Conservation (phyloP, 805 yeast genomes). For the Ogataea henricii region DNA sequence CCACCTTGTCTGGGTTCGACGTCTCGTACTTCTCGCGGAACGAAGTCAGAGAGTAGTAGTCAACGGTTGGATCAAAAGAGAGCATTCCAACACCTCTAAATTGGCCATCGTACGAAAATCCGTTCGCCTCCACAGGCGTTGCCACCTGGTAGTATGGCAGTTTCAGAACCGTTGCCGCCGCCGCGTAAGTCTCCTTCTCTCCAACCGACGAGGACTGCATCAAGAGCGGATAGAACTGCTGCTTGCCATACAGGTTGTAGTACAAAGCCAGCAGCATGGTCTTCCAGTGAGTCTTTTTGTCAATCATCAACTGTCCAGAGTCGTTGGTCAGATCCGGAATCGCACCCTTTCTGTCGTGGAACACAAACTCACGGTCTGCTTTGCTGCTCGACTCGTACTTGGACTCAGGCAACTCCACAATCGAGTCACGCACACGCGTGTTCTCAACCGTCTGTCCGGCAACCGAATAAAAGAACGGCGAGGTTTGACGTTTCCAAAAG, state of each 20-base stretch:
- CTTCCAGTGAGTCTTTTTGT: slow-evolving; percentile 48
- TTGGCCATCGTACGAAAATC: slow-evolving; percentile 39
- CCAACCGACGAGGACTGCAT: slow-evolving; percentile 45
- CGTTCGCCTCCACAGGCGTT: slow-evolving; percentile 48
- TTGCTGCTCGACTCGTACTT: slow-evolving; percentile 28
- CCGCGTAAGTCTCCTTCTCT: slow-evolving; percentile 54
- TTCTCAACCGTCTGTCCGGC: slow-evolving; percentile 47
- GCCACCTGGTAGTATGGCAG: slow-evolving; percentile 49
- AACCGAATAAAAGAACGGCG: slow-evolving; percentile 67
- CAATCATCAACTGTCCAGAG: slow-evolving; percentile 51
- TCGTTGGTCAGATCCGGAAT: slow-evolving; percentile 53
- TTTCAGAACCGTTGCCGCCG: slow-evolving; percentile 47
- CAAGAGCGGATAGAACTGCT: slow-evolving; percentile 42
- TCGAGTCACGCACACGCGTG: slow-evolving; percentile 36
- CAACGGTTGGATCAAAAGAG: slow-evolving; percentile 52
- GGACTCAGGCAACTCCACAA: slow-evolving; percentile 26
- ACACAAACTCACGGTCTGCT: slow-evolving; percentile 21
- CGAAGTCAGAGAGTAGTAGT: slow-evolving; percentile 32
- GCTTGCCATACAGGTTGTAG: slow-evolving; percentile 51
- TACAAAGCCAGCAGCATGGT: slow-evolving; percentile 49
- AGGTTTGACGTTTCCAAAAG: slow-evolving; percentile 75
- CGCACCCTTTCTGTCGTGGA: slow-evolving; percentile 42
- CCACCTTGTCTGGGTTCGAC: slow-evolving; percentile 22
- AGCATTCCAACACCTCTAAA: slow-evolving; percentile 56
- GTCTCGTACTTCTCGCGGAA: slow-evolving; percentile 25